Evolutionary conservation across 441 rosid genomes (phyloP).

Genomic region (Pelargonium myrrhifolium): DNA sequence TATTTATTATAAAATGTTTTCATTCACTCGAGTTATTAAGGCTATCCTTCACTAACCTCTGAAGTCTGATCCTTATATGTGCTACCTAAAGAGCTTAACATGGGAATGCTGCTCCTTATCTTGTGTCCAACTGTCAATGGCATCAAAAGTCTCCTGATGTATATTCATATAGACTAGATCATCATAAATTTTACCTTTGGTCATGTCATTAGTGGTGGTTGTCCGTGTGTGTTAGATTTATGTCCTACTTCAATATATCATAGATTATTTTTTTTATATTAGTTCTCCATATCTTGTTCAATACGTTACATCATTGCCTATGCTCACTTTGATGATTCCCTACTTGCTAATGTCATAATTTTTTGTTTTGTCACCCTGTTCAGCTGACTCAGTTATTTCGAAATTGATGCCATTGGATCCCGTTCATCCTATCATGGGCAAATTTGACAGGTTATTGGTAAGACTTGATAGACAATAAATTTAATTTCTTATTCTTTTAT

Average conservation of each 20-base stretch:
- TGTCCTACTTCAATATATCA: no score
- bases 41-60: conserved; percentile 1
- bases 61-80: conserved; percentile 3
- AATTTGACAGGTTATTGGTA: conserved; percentile 78
- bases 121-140: neutral
- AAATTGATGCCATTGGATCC: conserved; percentile 38
- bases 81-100: conserved; percentile 5
- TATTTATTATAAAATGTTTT: neutral
- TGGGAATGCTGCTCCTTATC: conserved; percentile 3
- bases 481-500: conserved; percentile 4
- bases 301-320: neutral
- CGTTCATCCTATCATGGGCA: conserved; percentile 43
- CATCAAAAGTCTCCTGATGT: conserved; percentile 3
- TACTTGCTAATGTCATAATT: conserved; percentile 17
- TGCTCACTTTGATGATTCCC: conserved; percentile 1
- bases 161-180: neutral
- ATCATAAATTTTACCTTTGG: no score
- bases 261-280: no score
- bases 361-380: conserved; percentile 17
- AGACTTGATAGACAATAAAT: conserved; percentile 21
- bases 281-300: conserved; percentile 10
- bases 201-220: no score
- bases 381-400: conserved; percentile 37
- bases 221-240: no score
- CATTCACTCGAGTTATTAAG: neutral